phyloP scores from a whole-genome alignment of 257 asterid genomes.

The Nyctanthes arbortristis region DNA sequence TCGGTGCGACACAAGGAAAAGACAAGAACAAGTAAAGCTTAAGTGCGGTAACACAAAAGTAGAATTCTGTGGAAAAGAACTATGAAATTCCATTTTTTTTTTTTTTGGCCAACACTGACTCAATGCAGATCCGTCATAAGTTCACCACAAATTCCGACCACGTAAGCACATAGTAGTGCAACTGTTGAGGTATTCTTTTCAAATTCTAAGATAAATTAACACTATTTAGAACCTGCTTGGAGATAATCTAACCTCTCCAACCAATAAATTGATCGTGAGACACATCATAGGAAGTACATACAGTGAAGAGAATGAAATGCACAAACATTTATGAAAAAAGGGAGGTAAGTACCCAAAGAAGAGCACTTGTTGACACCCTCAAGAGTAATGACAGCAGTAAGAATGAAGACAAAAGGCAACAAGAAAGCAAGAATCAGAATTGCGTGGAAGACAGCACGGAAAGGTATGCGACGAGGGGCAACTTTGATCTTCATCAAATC shows the following conservation, averaged over 20 bases:
- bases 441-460: constrained; percentile 79
- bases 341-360: constrained; percentile 62
- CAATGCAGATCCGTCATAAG: constrained; percentile 23
- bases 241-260: neutral
- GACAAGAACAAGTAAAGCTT: constrained; percentile 12
- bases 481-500: constrained; percentile 95
- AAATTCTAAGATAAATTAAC: neutral
- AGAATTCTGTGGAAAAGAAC: neutral
- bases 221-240: neutral
- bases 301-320: neutral
- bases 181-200: neutral
- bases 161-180: constrained; percentile 18
- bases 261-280: constrained; percentile 2
- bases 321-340: constrained; percentile 4
- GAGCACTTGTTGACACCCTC: constrained; percentile 99
- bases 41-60: neutral
- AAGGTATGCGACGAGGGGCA: constrained; percentile 84
- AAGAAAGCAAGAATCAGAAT: constrained; percentile 77
- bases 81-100: neutral
- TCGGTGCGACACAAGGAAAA: constrained; percentile 12
- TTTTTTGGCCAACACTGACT: neutral
- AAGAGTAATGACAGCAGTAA: constrained; percentile 87
- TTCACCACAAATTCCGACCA: constrained; percentile 9
- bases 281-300: neutral
- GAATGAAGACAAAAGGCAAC: constrained; percentile 93